phyloP scores from a whole-genome alignment of 2,329 filamentous ascomycete genomes.

The Lecanosticta acicola region DNA sequence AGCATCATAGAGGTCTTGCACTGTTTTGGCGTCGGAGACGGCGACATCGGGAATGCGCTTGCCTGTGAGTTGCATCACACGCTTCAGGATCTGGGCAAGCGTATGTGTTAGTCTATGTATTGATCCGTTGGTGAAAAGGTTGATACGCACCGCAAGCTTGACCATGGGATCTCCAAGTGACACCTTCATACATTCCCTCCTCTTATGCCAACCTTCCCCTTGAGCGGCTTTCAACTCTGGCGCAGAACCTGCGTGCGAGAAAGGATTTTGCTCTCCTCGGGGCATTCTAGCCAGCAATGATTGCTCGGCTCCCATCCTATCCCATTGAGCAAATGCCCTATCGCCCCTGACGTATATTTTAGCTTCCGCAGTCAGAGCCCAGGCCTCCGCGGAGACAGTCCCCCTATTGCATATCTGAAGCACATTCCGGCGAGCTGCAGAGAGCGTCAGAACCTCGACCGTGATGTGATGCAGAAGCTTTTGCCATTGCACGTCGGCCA shows the following conservation, averaged over 20 bases:
- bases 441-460: conserved; percentile 51
- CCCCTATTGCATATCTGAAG: conserved; percentile 49
- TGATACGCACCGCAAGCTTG: conserved; percentile 73
- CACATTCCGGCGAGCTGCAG: conserved; percentile 36
- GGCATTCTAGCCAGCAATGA: not conserved
- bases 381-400: not conserved
- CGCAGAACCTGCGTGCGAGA: not conserved
- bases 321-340: conserved; percentile 3
- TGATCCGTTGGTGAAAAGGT: not conserved
- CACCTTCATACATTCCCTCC: not conserved
- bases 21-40: conserved; percentile 42
- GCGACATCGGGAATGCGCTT: conserved; percentile 66
- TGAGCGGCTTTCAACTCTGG: not conserved
- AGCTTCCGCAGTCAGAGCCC: conserved; percentile 3
- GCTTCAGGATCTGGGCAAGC: conserved; percentile 65
- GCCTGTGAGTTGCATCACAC: conserved; percentile 74
- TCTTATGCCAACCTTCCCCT: not conserved
- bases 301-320: not conserved
- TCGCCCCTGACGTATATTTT: conserved; percentile 1
- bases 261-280: not conserved
- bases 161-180: conserved; percentile 51
- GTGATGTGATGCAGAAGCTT: conserved; percentile 49
- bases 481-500: conserved; percentile 35
- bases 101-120: not conserved
- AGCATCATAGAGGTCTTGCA: conserved; percentile 35